A percentile compares a stretch with the other conserved stretches of the same genome.
Conservation (phyloP, 2,329 filamentous ascomycete species). For the Xylariaceae sp. region DNA sequence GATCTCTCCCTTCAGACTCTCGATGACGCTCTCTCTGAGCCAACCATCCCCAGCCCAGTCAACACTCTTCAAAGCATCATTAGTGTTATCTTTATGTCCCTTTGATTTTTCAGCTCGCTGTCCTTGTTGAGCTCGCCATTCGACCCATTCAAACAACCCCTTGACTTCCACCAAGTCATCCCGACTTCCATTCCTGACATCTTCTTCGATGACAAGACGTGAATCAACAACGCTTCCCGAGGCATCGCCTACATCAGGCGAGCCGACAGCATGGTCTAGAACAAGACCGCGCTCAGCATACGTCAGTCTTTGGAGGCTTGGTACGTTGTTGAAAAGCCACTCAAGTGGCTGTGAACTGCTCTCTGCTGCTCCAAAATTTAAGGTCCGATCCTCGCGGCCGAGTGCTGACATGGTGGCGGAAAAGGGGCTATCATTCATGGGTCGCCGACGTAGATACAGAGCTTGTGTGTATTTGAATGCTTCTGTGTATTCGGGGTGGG, state of each 20-base stretch:
- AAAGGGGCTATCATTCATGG: conserved; percentile 66
- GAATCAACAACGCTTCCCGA: conserved; percentile 58
- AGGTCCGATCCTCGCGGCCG: conserved; percentile 42
- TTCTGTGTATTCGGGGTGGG: conserved; percentile 56
- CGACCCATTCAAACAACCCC: conserved; percentile 55
- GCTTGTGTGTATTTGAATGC: conserved; percentile 69
- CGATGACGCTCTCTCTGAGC: conserved; percentile 53
- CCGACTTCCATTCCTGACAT: conserved; percentile 28
- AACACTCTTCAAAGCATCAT: conserved; percentile 16
- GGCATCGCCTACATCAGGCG: conserved; percentile 42
- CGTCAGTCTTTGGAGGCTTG: conserved; percentile 49
- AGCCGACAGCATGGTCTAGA: conserved; percentile 49
- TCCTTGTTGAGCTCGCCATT: conserved; percentile 36
- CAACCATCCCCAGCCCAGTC: conserved; percentile 44
- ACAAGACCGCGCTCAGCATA: conserved; percentile 64
- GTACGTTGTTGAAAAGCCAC: conserved; percentile 67
- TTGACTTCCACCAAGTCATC: conserved; percentile 45
- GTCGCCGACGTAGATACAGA: conserved; percentile 68
- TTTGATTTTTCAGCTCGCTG: conserved; percentile 25
- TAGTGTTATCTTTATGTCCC: conserved; percentile 16
- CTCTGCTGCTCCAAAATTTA: conserved; percentile 33
- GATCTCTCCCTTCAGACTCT: conserved; percentile 51
- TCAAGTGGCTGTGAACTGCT: conserved; percentile 51
- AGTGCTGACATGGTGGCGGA: conserved; percentile 70
- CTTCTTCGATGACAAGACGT: conserved; percentile 60